Base-by-base conservation (phyloP, 2,329 filamentous ascomycete genomes). In the Aspergillus pseudoglaucus region DNA sequence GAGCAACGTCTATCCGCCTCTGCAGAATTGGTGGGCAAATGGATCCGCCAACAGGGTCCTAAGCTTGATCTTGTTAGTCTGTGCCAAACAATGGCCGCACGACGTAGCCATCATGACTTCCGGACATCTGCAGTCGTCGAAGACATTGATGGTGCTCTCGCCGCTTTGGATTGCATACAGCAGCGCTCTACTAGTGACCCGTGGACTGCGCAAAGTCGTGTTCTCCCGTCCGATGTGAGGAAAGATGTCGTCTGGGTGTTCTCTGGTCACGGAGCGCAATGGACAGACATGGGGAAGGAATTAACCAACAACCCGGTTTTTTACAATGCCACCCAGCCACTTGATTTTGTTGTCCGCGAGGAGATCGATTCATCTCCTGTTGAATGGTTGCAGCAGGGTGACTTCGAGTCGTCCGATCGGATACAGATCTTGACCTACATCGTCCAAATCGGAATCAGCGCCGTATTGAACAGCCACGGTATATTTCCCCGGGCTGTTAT, bases 251-350 rank as follows among this genome's bases (percentile, higher is more conserved):
- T 53, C 1, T 73, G 67, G 65, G 61, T 72, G 0, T 72, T 71
- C 48, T 69, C 68, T 1, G 70, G 70, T 2, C 70, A 73, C 40
- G 70, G 70, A 8, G 67, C 69, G 1, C 70, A 72, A 45, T 72
- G 69, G 69, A 39, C 52, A 0, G 59, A 64, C 17, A 73, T 72
- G 70, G 69, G 65, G 6, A 64, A 63, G 27, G 63, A 66, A 18
- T 54, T 73, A 0, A 44, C 70, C 17, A 30, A 55, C 1, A 45
- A 58, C 20, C 15, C 23, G 1, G 37, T 48, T 4, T 57, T 57
- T 15, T 45, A 22, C 10, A 22, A 59, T 17, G 48, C 62, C 1
- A 44, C 71, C 15, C 35, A 48, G 1, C 43, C 50, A 0, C 32
- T 70, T 4, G 67, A 71, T 20, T 23, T 37, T 5, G 44, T 62